Evolutionary conservation across 2,329 filamentous ascomycete genomes (phyloP).

Genomic region (Didymella segeticola): DNA sequence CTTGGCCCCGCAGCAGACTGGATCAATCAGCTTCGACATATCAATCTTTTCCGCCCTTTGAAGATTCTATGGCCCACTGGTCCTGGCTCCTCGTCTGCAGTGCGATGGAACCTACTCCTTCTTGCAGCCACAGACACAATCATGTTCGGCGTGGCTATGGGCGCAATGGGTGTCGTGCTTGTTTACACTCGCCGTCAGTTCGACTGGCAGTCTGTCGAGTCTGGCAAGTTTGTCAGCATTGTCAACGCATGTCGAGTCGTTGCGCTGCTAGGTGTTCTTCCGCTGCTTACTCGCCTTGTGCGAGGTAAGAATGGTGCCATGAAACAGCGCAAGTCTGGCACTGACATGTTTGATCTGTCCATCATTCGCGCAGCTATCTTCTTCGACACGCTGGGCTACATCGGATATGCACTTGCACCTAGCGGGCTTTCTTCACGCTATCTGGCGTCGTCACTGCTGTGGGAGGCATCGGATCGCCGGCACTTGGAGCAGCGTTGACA

Average conservation of each 20-base stretch:
- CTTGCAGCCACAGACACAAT: constrained; percentile 82
- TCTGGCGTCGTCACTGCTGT: constrained; percentile 77
- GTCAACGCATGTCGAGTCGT: constrained; percentile 78
- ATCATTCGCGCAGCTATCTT: constrained; percentile 77
- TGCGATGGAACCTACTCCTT: constrained; percentile 82
- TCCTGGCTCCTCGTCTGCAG: constrained; percentile 62
- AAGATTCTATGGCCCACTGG: constrained; percentile 78
- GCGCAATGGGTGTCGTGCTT: constrained; percentile 79
- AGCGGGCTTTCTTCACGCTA: constrained; percentile 70
- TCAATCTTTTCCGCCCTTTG: constrained; percentile 78
- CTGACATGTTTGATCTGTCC: constrained; percentile 77
- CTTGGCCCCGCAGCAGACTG: constrained; percentile 49
- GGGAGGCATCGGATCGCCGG: constrained; percentile 85
- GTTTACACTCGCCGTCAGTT: constrained; percentile 85
- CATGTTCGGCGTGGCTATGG: constrained; percentile 82
- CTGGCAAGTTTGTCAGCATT: constrained; percentile 80
- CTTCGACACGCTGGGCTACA: constrained; percentile 76
- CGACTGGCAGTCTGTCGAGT: constrained; percentile 81
- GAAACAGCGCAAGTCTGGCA: constrained; percentile 62
- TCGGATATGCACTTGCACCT: constrained; percentile 74
- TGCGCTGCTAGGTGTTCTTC: constrained; percentile 76
- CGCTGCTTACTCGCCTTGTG: constrained; percentile 76
- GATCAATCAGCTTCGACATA: constrained; percentile 52
- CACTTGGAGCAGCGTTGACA: constrained; percentile 81
- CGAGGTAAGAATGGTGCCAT: constrained; percentile 59